Base-by-base conservation (phyloP, 1,284 basidiomycete genomes). In the Waitea zeae region DNA sequence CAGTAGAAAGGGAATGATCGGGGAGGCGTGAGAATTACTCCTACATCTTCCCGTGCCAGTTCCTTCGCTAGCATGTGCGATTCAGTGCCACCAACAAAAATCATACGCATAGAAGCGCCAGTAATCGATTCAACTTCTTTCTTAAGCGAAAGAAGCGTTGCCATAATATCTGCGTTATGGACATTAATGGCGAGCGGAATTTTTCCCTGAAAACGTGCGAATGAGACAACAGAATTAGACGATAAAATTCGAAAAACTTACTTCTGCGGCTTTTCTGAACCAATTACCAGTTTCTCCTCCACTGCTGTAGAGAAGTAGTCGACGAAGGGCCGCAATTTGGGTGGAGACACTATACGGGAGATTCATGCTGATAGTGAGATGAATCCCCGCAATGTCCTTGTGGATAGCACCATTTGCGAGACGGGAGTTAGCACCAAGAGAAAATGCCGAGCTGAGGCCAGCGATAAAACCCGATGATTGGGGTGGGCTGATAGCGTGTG, bases 1-100 rank as follows among this genome's bases (percentile, higher is more conserved):
- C 82, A 90, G 2, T 59, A 59, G 17, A 49, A 47, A 2, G 80
- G 74, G 58, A 68, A 79, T 5, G 76, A 67, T 39, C 64, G 61
- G 11, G 62, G 48, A 44, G 70, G 52, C 41, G 70, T 44, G 58
- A 84, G 53, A 38, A 93, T 72, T 18, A 90, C 81, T 12, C 77
- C 76, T 12, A 88, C 66, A 33, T 66, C 54, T 2, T 74, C 70
- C 19, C 51, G 49, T 44, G 78, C 69, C 22, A 90, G 67, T 43
- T 87, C 73, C 31, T 67, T 53, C 1, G 84, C 84, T 35, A 89
- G 52, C 14, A 79, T 54, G 50, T 81, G 67, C 1, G 79, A 66
- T 53, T 90, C 86, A 0, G 66, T 57, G 0, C 68, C 86, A n/a
- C 82, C 82, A 28, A 67, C 56, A 44, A 87, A 71, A 2, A 75